Evolutionary conservation across 805 yeast species (phyloP).

Genomic region (Candida bentonensis): DNA sequence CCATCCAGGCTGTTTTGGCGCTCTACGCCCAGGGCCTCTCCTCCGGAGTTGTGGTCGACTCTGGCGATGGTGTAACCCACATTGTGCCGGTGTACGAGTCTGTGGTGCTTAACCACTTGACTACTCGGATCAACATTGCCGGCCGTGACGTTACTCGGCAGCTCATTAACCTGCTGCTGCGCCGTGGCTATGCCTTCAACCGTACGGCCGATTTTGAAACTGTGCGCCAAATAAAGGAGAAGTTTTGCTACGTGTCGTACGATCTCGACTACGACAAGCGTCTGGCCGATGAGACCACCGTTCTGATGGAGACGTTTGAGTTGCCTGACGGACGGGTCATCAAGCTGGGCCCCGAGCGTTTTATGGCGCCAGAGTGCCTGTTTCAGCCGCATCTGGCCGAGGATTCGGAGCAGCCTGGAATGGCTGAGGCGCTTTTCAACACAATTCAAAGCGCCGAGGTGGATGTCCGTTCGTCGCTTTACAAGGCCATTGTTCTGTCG

Average conservation of each 20-base stretch:
- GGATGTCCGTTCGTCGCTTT: constrained; percentile 78
- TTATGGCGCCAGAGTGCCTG: constrained; percentile 92
- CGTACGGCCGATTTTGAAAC: constrained; percentile 98
- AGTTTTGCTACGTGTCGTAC: constrained; percentile 87
- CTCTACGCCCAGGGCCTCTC: constrained; percentile 93
- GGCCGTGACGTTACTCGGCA: constrained; percentile 98
- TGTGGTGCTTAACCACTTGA: constrained; percentile 87
- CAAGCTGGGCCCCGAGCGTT: constrained; percentile 88
- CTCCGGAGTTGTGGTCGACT: constrained; percentile 95
- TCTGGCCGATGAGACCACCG: constrained; percentile 88
- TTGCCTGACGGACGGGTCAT: constrained; percentile 94
- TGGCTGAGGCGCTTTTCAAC: constrained; percentile 84
- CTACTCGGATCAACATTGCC: constrained; percentile 88
- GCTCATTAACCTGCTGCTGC: constrained; percentile 73
- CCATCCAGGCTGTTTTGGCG: constrained; percentile 96
- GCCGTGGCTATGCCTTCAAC: constrained; percentile 96
- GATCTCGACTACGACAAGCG: constrained; percentile 82
- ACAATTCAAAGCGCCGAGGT: constrained; percentile 92
- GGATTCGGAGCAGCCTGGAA: constrained; percentile 95
- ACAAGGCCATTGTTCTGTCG: constrained; percentile 82
- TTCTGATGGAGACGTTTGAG: constrained; percentile 80
- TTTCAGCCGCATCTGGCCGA: constrained; percentile 91
- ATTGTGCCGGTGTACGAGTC: constrained; percentile 96
- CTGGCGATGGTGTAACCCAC: constrained; percentile 98
- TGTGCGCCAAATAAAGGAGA: constrained; percentile 94